Base-by-base conservation (phyloP, 495 filamentous ascomycete species). In the Penicillium crystallinum region DNA sequence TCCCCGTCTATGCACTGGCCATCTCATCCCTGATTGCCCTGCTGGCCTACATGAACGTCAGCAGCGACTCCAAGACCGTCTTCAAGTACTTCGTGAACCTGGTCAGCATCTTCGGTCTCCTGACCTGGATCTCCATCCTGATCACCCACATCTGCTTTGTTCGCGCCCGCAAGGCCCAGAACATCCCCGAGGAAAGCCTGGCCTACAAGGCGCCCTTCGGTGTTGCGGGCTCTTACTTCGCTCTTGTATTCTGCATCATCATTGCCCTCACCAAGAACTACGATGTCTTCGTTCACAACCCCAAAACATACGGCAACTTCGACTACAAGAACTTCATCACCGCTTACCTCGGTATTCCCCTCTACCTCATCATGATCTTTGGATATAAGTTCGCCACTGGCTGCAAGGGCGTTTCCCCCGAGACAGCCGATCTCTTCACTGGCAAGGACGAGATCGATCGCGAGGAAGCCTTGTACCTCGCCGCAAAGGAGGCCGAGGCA, bases 71-170 rank as follows among this genome's bases (percentile, higher is more conserved):
- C 0, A 77, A 77, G 47, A 75, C 67, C 0, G 87, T 95, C 3
- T 95, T 95, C 66, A 76, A 71, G 19, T 93, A 92, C 77, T 93
- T 96, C 53, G 85, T 93, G 54, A 90, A 91, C 63, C 75, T 96
- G 27, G 84, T 85, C 29, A 88, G 34, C 34, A 87, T 91, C 58
- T 88, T 90, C 62, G 88, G 88, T 38, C 75, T 90, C 7, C 63
- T 96, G 21, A 90, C 86, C 53, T 91, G 89, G 88, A 84, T 93
- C 51, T 91, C 88, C 0, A 85, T 95, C 48, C 77, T 95, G 1
- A 77, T 92, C 44, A 85, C 86, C 1, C 90, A 95, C 68, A 87
- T 95, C 59, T 85, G 66, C 68, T 95, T 95, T 61, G 77, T 90
- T 22, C 75, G 77, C 0, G 90, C 85, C 0, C 85, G 89, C 49